phyloP scores from a whole-genome alignment of 2,329 filamentous ascomycete species.

The Neodidymelliopsis sp. region DNA sequence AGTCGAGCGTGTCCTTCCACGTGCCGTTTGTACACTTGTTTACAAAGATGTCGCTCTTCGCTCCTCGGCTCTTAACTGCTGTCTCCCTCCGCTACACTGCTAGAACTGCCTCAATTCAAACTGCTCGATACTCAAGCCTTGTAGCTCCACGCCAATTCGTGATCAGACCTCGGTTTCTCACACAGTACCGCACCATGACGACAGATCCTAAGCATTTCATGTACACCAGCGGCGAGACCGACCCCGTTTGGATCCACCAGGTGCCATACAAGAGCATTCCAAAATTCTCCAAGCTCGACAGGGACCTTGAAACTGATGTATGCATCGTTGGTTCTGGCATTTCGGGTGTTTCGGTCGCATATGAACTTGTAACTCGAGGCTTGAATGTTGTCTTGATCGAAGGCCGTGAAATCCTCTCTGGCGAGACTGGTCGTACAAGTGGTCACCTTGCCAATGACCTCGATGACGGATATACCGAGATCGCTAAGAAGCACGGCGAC shows the following conservation, averaged over 20 bases:
- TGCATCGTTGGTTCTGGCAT: conserved; percentile 63
- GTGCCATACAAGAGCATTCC: conserved; percentile 57
- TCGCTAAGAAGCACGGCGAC: conserved; percentile 61
- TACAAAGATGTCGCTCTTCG: conserved; percentile 26
- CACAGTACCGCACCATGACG: conserved; percentile 24
- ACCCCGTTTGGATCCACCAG: conserved; percentile 62
- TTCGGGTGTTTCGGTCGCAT: conserved; percentile 60
- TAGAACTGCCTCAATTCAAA: conserved; percentile 6
- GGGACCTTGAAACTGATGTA: conserved; percentile 58
- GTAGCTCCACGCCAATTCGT: background rate
- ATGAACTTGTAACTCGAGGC: conserved; percentile 62
- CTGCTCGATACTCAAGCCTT: conserved; percentile 5
- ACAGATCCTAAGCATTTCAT: conserved; percentile 46
- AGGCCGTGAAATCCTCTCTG: conserved; percentile 61
- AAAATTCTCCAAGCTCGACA: conserved; percentile 52
- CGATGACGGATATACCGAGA: conserved; percentile 61
- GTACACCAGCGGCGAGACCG: conserved; percentile 59
- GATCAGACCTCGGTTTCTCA: background rate
- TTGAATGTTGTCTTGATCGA: conserved; percentile 61
- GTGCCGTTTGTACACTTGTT: conserved; percentile 8
- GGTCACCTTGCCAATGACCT: conserved; percentile 63
- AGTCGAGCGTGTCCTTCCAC: conserved; percentile 14
- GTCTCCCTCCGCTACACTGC: conserved; percentile 12
- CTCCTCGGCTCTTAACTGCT: conserved; percentile 17
- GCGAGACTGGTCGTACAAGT: conserved; percentile 62